Conservation (phyloP, 352 stramenopile species). For the Peronosclerospora sorghi region DNA sequence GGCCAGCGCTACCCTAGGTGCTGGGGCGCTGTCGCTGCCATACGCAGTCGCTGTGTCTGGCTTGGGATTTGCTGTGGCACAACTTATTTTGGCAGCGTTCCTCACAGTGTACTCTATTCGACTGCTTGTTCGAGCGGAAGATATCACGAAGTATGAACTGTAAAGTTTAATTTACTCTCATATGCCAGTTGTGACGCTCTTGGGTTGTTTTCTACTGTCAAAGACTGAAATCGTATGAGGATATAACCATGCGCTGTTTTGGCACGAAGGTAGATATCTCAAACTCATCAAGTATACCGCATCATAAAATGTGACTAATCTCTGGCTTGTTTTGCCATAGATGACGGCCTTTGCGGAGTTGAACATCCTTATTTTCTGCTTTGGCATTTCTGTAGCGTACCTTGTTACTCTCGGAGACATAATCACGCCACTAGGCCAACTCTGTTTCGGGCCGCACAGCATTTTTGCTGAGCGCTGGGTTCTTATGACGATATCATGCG, state of each 20-base stretch:
- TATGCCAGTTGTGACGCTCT: too few relatives aligned
- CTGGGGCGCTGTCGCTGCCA: constrained; percentile 63
- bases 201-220: constrained; percentile 1
- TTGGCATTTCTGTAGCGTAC: constrained; percentile 77
- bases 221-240: constrained; percentile 80
- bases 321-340: constrained; percentile 12
- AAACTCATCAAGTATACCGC: background rate
- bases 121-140: constrained; percentile 60
- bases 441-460: constrained; percentile 53
- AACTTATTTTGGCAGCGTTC: constrained; percentile 55
- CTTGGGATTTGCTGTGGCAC: constrained; percentile 57
- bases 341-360: constrained; percentile 77
- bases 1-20: constrained; percentile 65
- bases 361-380: constrained; percentile 82
- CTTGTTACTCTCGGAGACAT: constrained; percentile 78
- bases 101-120: constrained; percentile 80
- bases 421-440: constrained; percentile 57
- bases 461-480: constrained; percentile 61
- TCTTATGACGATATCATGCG: constrained; percentile 71
- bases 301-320: background rate
- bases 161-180: too few relatives aligned
- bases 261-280: constrained; percentile 39
- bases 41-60: constrained; percentile 76
- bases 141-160: constrained; percentile 74
- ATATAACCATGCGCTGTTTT: constrained; percentile 76